Conservation (phyloP, 2,329 filamentous ascomycete genomes). For the Ophiostoma montium region DNA sequence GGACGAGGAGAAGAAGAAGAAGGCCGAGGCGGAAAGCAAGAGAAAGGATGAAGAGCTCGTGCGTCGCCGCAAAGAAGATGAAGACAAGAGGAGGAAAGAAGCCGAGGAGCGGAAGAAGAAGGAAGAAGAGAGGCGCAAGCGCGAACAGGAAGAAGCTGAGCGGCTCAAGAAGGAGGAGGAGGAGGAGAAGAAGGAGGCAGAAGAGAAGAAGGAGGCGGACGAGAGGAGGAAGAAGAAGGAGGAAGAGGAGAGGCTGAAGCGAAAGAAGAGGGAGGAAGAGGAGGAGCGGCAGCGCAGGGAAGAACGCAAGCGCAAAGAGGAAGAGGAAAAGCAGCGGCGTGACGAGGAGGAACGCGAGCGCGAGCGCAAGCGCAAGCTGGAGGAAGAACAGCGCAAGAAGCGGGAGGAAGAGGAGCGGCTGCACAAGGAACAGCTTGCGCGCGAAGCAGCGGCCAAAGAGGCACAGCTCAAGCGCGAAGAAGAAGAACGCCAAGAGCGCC, state of each 20-base stretch:
- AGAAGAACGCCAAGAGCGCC: conserved; percentile 31
- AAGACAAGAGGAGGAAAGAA: conserved; percentile 16
- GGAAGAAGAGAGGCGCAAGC: conserved; percentile 19
- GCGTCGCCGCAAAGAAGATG: conserved; percentile 14
- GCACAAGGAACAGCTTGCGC: conserved; percentile 7
- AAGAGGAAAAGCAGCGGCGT: conserved; percentile 19
- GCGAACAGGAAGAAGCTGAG: conserved; percentile 18
- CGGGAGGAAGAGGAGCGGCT: conserved; percentile 15
- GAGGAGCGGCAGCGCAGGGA: conserved; percentile 17
- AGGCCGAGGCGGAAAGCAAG: conserved; percentile 18
- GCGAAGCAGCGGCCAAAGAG: conserved; percentile 15
- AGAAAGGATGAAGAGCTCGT: conserved; percentile 16
- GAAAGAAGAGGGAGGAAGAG: conserved; percentile 20
- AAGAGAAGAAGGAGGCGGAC: conserved; percentile 17
- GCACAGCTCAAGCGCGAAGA: conserved; percentile 27
- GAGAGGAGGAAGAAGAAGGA: conserved; percentile 19
- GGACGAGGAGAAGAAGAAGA: conserved; percentile 16
- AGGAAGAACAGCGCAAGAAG: conserved; percentile 37
- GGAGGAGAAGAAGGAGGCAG: conserved; percentile 14
- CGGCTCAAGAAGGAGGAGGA: conserved; percentile 19
- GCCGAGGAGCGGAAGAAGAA: conserved; percentile 18
- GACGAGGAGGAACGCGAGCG: conserved; percentile 34
- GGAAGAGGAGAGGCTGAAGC: conserved; percentile 18
- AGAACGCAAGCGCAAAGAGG: conserved; percentile 14
- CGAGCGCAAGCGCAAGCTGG: conserved; percentile 23